phyloP scores from a whole-genome alignment of 2,329 filamentous ascomycete species.

The Allantophomopsis cytisporea region DNA sequence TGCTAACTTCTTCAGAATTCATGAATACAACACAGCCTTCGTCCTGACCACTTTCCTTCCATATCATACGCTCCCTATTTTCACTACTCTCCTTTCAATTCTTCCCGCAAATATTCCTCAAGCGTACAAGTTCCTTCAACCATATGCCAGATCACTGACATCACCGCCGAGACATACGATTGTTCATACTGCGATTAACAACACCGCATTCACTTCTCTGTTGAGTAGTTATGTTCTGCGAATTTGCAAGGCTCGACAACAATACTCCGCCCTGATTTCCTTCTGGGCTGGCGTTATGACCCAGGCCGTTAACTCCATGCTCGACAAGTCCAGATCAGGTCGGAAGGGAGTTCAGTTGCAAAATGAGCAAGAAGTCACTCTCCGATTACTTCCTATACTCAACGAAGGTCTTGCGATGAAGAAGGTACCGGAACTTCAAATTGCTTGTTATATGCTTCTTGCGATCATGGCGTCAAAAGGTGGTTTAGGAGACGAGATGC shows the following conservation, averaged over 20 bases:
- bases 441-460: slow-evolving; percentile 85
- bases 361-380: slow-evolving; percentile 64
- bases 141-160: slow-evolving; percentile 69
- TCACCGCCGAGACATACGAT: slow-evolving; percentile 69
- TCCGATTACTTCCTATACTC: slow-evolving; percentile 55
- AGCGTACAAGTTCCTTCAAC: slow-evolving; percentile 72
- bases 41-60: slow-evolving; percentile 81
- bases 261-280: slow-evolving; percentile 65
- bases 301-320: slow-evolving; percentile 70
- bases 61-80: slow-evolving; percentile 77
- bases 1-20: slow-evolving; percentile 42
- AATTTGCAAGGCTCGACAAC: slow-evolving; percentile 55
- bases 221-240: slow-evolving; percentile 71
- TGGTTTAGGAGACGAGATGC: slow-evolving; percentile 60
- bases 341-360: slow-evolving; percentile 63
- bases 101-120: slow-evolving; percentile 62
- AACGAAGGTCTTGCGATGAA: slow-evolving; percentile 66
- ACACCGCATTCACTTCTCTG: slow-evolving; percentile 58
- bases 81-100: slow-evolving; percentile 77
- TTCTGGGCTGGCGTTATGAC: slow-evolving; percentile 89
- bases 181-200: slow-evolving; percentile 71
- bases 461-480: slow-evolving; percentile 77
- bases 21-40: slow-evolving; percentile 75
- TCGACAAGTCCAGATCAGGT: slow-evolving; percentile 67
- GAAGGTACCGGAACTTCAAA: slow-evolving; percentile 63